Base-by-base conservation (phyloP, 2,329 filamentous ascomycete species). In the Penicillium sp. region DNA sequence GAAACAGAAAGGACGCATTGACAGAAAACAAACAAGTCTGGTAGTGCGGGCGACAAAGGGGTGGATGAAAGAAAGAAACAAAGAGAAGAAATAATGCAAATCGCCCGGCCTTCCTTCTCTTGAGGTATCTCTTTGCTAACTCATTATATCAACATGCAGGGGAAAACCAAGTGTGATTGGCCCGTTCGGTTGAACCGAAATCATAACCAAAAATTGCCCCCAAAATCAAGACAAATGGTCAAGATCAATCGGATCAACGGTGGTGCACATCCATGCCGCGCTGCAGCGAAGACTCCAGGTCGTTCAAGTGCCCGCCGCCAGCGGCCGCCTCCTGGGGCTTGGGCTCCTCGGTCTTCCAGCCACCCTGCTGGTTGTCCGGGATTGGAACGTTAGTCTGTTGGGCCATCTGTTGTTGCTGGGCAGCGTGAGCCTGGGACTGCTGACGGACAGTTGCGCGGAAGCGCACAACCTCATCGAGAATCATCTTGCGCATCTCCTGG, bases 401-500 rank as follows among this genome's bases (percentile, higher is more conserved):
- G 57, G 62, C 58, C 48, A 59, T 73, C 61, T 78, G 73, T 56
- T 77, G 73, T 46, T 72, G 67, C 55, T 73, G 69, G 17, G 61
- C 62, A 18, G 67, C 65, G 34, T 75, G 73, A 34, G 68, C 72
- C 60, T 78, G 74, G 23, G 77, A 74, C 54, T 77, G 72, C 54
- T 79, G 77, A 55, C 82, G 76, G 36, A 86, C 84, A 48, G 75
- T 70, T 51, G 82, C 79, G 57, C 94, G 85, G 85, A 99, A 99
- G 60, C 86, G 83, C 68, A 85, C 81, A 42, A 99, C 94, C 75
- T 99, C 94, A n/a, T 93, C 88, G 53, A 97, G 80, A 60, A 99
- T 99, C 90, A 97, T 95, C 75, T 87, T 87, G 70, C 94, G 90
- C 92, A 99, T 97, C 63, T 97, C 90, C 18, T 81, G 83, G 17